Conservation (phyloP, 345 rosid species). For the Eucalyptus polybractea region DNA sequence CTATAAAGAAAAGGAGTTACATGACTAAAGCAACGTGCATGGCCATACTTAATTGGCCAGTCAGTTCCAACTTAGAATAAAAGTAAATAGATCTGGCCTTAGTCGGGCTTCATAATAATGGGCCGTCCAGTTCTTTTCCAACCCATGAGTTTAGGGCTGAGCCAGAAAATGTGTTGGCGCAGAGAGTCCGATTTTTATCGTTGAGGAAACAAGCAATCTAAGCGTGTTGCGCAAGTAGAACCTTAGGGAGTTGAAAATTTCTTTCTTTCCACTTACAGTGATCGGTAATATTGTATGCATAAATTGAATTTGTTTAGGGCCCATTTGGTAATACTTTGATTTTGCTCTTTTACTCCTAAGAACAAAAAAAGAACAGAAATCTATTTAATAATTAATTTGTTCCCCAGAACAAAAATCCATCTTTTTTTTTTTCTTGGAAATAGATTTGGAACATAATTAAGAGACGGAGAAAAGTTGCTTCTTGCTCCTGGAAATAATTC, state of each 20-base stretch:
- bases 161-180: not conserved
- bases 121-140: not conserved
- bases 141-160: not conserved
- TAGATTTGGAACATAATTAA: too few relatives aligned
- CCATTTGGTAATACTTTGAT: too few relatives aligned
- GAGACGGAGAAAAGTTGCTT: too few relatives aligned
- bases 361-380: too few relatives aligned
- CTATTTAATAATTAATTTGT: too few relatives aligned
- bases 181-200: not conserved
- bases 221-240: not conserved
- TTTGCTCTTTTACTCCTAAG: too few relatives aligned
- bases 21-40: not conserved
- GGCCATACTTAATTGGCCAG: not conserved
- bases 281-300: not conserved
- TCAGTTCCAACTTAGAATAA: not conserved
- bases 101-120: not conserved
- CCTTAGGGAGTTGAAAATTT: not conserved
- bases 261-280: not conserved
- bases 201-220: not conserved
- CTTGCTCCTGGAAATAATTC: too few relatives aligned
- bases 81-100: not conserved
- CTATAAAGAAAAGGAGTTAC: not conserved
- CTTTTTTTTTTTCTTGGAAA: too few relatives aligned
- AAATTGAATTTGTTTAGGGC: not conserved
- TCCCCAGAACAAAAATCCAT: rapidly evolving